These are phyloP conservation scores for Candida pseudoglaebosa DNA, from an alignment of 805 yeast species.

Conservation along the genomic window DNA sequence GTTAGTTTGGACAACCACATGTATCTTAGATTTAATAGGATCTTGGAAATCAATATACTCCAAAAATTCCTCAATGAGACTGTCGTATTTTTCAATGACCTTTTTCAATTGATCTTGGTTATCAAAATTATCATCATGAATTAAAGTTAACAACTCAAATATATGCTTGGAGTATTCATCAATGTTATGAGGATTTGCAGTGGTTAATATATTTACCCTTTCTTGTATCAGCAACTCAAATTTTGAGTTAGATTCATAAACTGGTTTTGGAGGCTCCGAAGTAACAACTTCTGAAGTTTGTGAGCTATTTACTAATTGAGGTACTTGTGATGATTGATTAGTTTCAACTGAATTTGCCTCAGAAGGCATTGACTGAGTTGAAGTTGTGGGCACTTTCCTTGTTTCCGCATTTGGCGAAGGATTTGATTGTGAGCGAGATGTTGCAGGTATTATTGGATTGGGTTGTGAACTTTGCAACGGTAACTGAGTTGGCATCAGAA, in stretches of 20 bases:
- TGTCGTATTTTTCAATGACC: slow-evolving; percentile 22
- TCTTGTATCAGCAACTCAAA: slow-evolving; percentile 17
- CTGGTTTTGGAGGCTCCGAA: slow-evolving; percentile 6
- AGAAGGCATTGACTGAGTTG: slow-evolving; percentile 8
- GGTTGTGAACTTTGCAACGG: neutral
- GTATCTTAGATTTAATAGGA: slow-evolving; percentile 28
- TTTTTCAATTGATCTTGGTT: slow-evolving; percentile 11
- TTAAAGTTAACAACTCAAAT: slow-evolving; percentile 24
- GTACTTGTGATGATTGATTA: slow-evolving; percentile 1
- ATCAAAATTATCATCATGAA: slow-evolving; percentile 18
- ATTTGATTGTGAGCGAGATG: slow-evolving; percentile 7
- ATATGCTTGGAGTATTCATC: slow-evolving; percentile 38
- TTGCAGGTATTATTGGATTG: neutral
- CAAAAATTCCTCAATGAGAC: slow-evolving; percentile 22
- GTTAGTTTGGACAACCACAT: slow-evolving; percentile 33
- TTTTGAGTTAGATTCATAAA: slow-evolving; percentile 2
- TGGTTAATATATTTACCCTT: slow-evolving; percentile 20
- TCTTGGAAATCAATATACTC: slow-evolving; percentile 18
- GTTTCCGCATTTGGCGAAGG: slow-evolving; percentile 5
- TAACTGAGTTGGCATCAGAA: too few relatives aligned
- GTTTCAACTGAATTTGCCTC: slow-evolving; percentile 6
- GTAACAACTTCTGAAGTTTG: slow-evolving; percentile 3
- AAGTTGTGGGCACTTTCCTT: slow-evolving; percentile 4
- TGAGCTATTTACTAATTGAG: slow-evolving; percentile 4
- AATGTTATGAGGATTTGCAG: slow-evolving; percentile 25